phyloP scores from a whole-genome alignment of 1,139 yeast genomes.

The Pichia sorboxylosa region DNA sequence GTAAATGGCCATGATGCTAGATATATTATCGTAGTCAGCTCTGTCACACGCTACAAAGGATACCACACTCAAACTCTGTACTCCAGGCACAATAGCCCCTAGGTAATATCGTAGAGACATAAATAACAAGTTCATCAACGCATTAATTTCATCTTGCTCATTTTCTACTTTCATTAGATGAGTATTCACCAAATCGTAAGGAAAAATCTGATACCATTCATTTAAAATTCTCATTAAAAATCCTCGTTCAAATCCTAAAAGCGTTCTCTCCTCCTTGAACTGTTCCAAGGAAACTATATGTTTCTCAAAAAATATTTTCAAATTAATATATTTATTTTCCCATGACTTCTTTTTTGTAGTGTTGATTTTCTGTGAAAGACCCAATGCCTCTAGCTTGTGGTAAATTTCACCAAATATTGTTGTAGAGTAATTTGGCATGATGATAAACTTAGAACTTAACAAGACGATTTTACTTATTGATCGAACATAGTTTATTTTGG shows the following conservation, averaged over 20 bases:
- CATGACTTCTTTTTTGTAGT: slow-evolving; percentile 1
- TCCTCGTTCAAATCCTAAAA: slow-evolving; percentile 8
- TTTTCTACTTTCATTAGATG: neutral
- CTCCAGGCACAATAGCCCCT: slow-evolving; percentile 7
- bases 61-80: slow-evolving; percentile 4
- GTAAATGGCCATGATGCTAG: slow-evolving; percentile 2
- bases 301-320: slow-evolving; percentile 5
- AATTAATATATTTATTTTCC: slow-evolving; percentile 4
- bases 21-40: neutral
- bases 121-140: slow-evolving; percentile 5
- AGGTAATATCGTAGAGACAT: slow-evolving; percentile 6
- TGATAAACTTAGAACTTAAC: slow-evolving; percentile 1
- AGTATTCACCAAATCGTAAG: slow-evolving; percentile 7
- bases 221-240: slow-evolving; percentile 7
- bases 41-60: slow-evolving; percentile 12
- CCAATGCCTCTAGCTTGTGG: neutral
- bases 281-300: slow-evolving; percentile 2
- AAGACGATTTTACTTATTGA: slow-evolving; percentile 2
- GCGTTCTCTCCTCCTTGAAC: neutral
- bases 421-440: slow-evolving; percentile 2
- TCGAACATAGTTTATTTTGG: slow-evolving; percentile 1
- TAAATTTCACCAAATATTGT: slow-evolving; percentile 1
- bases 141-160: slow-evolving; percentile 2
- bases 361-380: neutral
- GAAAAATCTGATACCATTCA: slow-evolving; percentile 11